Evolutionary conservation across 345 rosid species (phyloP), one percentile per base, ranked within the genome.

Genomic region (Nephelium lappaceum): DNA sequence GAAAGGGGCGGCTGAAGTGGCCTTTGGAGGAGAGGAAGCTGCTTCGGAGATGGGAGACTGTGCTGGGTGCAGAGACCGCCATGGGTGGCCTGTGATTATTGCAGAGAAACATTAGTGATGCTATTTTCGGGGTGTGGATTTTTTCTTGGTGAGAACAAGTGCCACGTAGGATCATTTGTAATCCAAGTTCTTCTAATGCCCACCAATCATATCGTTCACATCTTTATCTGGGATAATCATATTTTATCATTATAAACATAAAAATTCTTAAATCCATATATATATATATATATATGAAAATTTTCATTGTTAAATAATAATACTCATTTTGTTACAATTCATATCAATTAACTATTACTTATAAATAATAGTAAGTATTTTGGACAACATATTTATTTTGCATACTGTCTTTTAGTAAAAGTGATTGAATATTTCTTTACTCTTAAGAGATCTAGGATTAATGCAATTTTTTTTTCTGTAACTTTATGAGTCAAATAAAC

Each of bases 21-120:
- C 83, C 19, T 18, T 81, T 84, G 11, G 87, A 62, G 67, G 86
- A 85, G 64, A 82, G 82, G 43, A 85, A 69, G 78, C 25, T 75
- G 72, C 75, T 47, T 25, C 85, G 79, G 16, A 87, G 85, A 68
- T 68, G 81, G 86, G 90, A 74, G 38, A 86, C 78, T 8, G 92
- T 72, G 63, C 93, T 84, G 11, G 92, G 84, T 80, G 92, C 77
- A 42, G 78, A 62, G 78, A 81, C 81, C 85, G 93, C 90, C 98
- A 91, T 92, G 74, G 89, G 73, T 76, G 84, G 25, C 25, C 9
- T 14, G 18, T 55, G 19, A 39, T 27, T 70, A 71, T 47, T 70
- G 67, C 73, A 24, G 64, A 68, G 36, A 16, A 23, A 53, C 4
- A 21, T 38, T 53, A 16, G 31, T 10, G 38, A 39, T 9, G 19